Percentiles rank a stretch among this genome's conserved stretches.
phyloP scores from a whole-genome alignment of 352 stramenopile genomes.

The Globisporangium okanoganense region DNA sequence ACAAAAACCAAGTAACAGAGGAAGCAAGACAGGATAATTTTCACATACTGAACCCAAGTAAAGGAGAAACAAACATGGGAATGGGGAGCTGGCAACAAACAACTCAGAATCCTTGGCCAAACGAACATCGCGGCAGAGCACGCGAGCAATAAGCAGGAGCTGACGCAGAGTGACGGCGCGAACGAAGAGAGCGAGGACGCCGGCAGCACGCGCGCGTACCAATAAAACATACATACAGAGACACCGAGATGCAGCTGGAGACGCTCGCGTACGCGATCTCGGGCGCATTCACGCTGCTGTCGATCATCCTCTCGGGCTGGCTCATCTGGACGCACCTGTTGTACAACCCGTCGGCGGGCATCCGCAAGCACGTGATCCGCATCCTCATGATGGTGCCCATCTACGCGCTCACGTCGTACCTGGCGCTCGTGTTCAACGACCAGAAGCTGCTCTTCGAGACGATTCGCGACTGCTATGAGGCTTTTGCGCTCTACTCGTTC shows the following conservation, averaged over 20 bases:
- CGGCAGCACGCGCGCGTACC: neutral
- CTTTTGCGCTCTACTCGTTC: conserved; percentile 93
- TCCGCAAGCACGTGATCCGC: conserved; percentile 91
- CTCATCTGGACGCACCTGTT: conserved; percentile 88
- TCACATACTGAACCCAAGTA: neutral
- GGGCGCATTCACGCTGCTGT: conserved; percentile 80
- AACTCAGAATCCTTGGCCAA: neutral
- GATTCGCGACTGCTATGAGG: conserved; percentile 91
- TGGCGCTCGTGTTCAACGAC: conserved; percentile 88
- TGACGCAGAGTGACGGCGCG: neutral
- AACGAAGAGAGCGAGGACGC: neutral
- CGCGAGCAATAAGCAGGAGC: neutral
- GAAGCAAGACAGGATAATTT: neutral
- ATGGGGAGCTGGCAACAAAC: neutral
- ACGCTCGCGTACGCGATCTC: conserved; percentile 87
- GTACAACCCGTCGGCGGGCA: conserved; percentile 75
- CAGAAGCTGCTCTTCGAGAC: conserved; percentile 89
- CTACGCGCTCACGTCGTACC: conserved; percentile 89
- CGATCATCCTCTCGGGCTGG: conserved; percentile 81
- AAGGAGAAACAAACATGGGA: neutral
- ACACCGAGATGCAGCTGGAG: conserved; percentile 69
- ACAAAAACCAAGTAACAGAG: neutral
- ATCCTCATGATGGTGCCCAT: conserved; percentile 94
- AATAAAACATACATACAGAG: neutral
- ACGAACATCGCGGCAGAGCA: neutral